A percentile compares a stretch with the other conserved stretches of the same genome.
phyloP scores from a whole-genome alignment of 1,139 yeast species.

The Blastobotrys petasosporus region DNA sequence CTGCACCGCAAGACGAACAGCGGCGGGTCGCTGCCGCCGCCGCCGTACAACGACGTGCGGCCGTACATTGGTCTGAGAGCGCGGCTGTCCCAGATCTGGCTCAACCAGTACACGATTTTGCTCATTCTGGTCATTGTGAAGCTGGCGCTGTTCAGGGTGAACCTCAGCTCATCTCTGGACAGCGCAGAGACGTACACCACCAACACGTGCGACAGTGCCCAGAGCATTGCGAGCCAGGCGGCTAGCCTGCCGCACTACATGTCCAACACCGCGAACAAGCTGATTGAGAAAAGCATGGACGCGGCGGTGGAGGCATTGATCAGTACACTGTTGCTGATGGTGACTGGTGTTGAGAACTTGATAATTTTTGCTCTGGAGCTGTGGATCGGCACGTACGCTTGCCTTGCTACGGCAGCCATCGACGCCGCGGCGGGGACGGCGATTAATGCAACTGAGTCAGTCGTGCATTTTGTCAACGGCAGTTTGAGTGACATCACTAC shows the following conservation, averaged over 20 bases:
- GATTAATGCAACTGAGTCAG: constrained; percentile 59
- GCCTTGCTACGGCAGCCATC: constrained; percentile 68
- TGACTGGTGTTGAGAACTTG: constrained; percentile 55
- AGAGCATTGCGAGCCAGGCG: constrained; percentile 40
- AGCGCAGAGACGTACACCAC: constrained; percentile 25
- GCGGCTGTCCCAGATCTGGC: constrained; percentile 32
- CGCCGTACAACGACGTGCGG: neutral
- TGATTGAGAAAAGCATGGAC: constrained; percentile 44
- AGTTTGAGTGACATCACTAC: constrained; percentile 50
- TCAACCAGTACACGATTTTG: constrained; percentile 30
- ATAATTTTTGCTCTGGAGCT: constrained; percentile 63
- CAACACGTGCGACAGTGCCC: constrained; percentile 42
- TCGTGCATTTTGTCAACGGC: constrained; percentile 54
- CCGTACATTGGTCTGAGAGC: constrained; percentile 34
- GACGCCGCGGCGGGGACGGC: constrained; percentile 71
- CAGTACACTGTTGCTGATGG: constrained; percentile 37
- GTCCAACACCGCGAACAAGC: constrained; percentile 47
- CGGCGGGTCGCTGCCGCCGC: constrained; percentile 3
- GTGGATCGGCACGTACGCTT: constrained; percentile 78
- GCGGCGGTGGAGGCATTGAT: constrained; percentile 44
- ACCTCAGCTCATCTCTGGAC: constrained; percentile 25
- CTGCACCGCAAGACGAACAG: neutral
- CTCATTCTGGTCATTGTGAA: constrained; percentile 32
- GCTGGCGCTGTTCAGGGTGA: constrained; percentile 27
- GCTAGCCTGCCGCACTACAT: constrained; percentile 52